Percentiles rank a stretch among this genome's conserved stretches.
These are phyloP conservation scores for Claviceps maximensis DNA, from an alignment of 2,329 filamentous ascomycete species.

Conservation along the genomic window DNA sequence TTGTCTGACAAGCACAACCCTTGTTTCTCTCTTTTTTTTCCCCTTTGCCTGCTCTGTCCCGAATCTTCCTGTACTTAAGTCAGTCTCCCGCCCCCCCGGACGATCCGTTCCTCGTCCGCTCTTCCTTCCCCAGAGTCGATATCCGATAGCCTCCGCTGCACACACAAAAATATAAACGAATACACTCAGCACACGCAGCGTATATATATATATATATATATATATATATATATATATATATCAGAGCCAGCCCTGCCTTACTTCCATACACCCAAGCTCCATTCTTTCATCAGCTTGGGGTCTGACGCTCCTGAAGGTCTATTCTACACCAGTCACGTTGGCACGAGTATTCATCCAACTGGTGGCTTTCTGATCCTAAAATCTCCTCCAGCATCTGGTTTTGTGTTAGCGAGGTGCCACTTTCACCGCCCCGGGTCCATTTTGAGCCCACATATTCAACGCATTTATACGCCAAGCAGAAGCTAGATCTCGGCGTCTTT, in stretches of 20 bases:
- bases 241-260: background rate
- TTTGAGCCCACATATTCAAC: background rate
- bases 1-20: background rate
- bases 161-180: background rate
- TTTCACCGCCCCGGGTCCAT: background rate
- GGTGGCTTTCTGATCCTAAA: too few relatives aligned
- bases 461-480: background rate
- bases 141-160: background rate
- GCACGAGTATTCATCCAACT: too few relatives aligned
- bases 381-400: background rate
- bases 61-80: conserved; percentile 4
- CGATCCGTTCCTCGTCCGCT: background rate
- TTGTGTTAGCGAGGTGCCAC: background rate
- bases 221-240: background rate
- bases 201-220: background rate
- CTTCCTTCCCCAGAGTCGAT: background rate
- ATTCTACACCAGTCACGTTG: background rate
- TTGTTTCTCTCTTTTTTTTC: background rate
- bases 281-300: background rate
- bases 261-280: background rate
- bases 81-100: background rate
- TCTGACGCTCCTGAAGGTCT: background rate
- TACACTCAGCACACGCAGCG: background rate
- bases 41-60: conserved; percentile 1
- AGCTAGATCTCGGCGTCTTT: background rate